These are phyloP conservation scores for Penstemon davidsonii DNA, from an alignment of 257 asterid genomes.

Conservation along the genomic window DNA sequence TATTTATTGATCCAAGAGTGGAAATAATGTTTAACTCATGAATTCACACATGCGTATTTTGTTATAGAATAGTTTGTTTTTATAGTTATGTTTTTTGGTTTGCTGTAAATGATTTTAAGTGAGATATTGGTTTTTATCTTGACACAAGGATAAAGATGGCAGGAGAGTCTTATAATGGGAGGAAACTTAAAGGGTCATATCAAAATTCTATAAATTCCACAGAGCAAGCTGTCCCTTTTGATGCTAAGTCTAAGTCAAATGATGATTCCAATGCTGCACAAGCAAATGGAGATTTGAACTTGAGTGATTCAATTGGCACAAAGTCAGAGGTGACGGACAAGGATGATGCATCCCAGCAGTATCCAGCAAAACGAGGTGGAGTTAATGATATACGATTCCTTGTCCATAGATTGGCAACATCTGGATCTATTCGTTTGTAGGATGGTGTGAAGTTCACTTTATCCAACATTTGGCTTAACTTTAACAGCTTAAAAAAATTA, in stretches of 20 bases:
- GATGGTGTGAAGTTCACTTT: not conserved
- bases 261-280: conserved; percentile 37
- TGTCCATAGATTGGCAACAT: not conserved
- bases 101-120: not conserved
- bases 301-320: conserved; percentile 32
- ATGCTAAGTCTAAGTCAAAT: conserved; percentile 43
- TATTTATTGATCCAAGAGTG: conserved; percentile 8
- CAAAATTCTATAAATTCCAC: conserved; percentile 37
- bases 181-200: conserved; percentile 58
- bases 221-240: conserved; percentile 41
- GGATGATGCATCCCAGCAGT: conserved; percentile 38
- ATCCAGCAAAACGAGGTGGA: conserved; percentile 53
- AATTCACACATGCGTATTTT: not conserved
- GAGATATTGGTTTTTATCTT: not conserved
- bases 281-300: conserved; percentile 55
- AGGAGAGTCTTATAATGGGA: conserved; percentile 80
- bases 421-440: not conserved
- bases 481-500: not conserved
- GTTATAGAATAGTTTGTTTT: not conserved
- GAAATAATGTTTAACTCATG: too few relatives aligned
- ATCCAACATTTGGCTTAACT: not conserved
- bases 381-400: not conserved
- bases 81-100: not conserved
- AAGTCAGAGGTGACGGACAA: conserved; percentile 47
- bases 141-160: conserved; percentile 60